phyloP scores from a whole-genome alignment of 345 rosid species.

The Citrus reticulata region DNA sequence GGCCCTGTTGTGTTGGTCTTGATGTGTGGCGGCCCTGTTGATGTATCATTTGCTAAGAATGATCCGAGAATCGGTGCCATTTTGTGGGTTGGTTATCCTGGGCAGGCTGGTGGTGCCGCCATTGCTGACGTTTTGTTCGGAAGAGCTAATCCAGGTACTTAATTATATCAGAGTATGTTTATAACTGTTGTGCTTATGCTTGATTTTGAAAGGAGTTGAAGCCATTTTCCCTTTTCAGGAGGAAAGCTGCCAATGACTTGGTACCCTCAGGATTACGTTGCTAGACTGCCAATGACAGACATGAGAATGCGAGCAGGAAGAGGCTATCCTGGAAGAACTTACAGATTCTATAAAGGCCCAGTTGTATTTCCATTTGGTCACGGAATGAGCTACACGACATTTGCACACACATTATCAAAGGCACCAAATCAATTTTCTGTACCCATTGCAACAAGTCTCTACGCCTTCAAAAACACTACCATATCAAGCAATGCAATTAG shows the following conservation, averaged over 20 bases:
- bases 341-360: conserved; percentile 89
- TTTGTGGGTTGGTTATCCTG: conserved; percentile 98
- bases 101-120: conserved; percentile 91
- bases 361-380: conserved; percentile 82
- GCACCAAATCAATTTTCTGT: conserved; percentile 44
- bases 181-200: no score
- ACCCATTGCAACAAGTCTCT: conserved; percentile 32
- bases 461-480: conserved; percentile 34
- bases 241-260: conserved; percentile 95
- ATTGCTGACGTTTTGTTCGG: conserved; percentile 81
- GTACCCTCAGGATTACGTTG: conserved; percentile 77
- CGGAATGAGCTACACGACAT: conserved; percentile 68
- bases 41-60: conserved; percentile 79
- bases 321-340: conserved; percentile 90
- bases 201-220: no score
- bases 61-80: conserved; percentile 70
- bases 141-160: conserved; percentile 66
- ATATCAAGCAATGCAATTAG: conserved; percentile 32
- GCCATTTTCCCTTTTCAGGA: conserved; percentile 32
- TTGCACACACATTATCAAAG: conserved; percentile 37
- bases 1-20: conserved; percentile 70
- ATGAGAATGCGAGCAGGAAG: conserved; percentile 72
- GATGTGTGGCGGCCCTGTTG: conserved; percentile 85
- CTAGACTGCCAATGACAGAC: conserved; percentile 79
- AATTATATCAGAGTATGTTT: background rate